Percentiles rank a stretch among this genome's conserved stretches.
These are phyloP conservation scores for Candida silvatica DNA, from an alignment of 805 yeast species.

Conservation along the genomic window DNA sequence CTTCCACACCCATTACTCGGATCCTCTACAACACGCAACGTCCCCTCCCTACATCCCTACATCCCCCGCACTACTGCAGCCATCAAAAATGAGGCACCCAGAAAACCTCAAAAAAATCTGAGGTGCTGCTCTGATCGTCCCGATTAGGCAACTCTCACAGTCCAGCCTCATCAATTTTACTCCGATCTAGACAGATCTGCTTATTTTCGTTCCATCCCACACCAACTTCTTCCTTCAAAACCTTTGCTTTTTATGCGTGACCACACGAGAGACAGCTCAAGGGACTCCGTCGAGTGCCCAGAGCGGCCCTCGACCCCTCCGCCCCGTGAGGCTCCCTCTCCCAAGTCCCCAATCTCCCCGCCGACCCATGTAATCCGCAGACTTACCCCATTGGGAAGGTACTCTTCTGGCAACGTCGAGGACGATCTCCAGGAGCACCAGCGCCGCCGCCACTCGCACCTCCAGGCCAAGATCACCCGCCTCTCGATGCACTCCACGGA, in stretches of 20 bases:
- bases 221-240: neutral
- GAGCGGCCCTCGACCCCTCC: neutral
- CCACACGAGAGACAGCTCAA: neutral
- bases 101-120: too few species aligned
- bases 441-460: neutral
- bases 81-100: too few species aligned
- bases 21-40: too few species aligned
- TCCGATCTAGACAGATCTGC: too few species aligned
- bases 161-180: too few species aligned
- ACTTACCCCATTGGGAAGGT: constrained; percentile 13
- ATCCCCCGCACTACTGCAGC: too few species aligned
- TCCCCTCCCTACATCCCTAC: too few species aligned
- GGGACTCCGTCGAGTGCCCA: neutral
- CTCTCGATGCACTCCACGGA: neutral
- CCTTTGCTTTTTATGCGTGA: neutral
- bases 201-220: neutral
- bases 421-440: neutral
- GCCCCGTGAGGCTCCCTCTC: neutral
- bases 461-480: neutral
- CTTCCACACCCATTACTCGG: too few species aligned
- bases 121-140: neutral
- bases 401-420: neutral
- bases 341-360: constrained; percentile 16
- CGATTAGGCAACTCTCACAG: neutral
- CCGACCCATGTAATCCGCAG: constrained; percentile 13